Evolutionary conservation across 768 basidiomycete species (phyloP).

Genomic region (Hygrocybe punicea): DNA sequence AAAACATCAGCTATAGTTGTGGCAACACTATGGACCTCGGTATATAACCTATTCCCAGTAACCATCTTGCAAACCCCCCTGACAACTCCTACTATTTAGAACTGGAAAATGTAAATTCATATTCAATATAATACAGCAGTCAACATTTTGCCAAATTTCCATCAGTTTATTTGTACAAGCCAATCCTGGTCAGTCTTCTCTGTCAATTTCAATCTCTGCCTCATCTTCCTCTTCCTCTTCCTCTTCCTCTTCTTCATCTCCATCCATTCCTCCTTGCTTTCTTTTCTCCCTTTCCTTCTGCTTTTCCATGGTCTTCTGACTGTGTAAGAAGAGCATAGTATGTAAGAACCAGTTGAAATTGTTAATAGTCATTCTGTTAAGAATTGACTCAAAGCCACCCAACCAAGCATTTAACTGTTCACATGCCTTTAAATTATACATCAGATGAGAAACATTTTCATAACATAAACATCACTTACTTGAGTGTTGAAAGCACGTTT

Average conservation of each 20-base stretch:
- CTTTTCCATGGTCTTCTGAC: not conserved
- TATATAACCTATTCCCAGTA: too few species aligned
- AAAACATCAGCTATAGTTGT: too few species aligned
- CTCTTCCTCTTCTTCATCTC: not conserved
- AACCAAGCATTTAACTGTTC: constrained; percentile 18
- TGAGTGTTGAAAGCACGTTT: constrained; percentile 6
- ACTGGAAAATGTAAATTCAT: too few species aligned
- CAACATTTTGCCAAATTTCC: too few species aligned
- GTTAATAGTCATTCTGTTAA: constrained; percentile 23
- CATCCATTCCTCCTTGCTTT: not conserved
- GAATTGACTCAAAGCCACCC: constrained; percentile 29
- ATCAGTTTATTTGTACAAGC: too few species aligned
- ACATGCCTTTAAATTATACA: not conserved
- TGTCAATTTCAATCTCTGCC: too few species aligned
- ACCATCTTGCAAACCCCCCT: too few species aligned
- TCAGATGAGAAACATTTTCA: not conserved
- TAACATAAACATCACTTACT: constrained; percentile 1
- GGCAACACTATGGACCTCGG: too few species aligned
- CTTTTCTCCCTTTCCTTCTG: not conserved
- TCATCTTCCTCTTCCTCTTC: not conserved
- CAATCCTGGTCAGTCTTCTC: too few species aligned
- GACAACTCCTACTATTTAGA: too few species aligned
- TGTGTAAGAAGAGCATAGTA: constrained; percentile 3
- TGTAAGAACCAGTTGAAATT: constrained; percentile 19
- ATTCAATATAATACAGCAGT: too few species aligned